phyloP scores from a whole-genome alignment of 805 yeast genomes.

The Clavispora fructus region DNA sequence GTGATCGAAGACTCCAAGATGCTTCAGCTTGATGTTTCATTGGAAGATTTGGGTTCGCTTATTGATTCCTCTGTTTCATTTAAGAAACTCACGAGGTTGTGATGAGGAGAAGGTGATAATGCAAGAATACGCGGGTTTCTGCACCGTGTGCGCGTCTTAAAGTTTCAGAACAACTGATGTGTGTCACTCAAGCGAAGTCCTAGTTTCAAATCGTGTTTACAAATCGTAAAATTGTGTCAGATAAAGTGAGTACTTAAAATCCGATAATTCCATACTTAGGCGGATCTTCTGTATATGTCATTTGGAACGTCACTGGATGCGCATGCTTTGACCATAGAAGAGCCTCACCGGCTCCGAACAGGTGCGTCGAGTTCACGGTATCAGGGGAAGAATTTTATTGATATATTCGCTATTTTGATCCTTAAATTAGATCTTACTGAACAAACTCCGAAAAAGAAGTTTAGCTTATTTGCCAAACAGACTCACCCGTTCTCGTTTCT shows the following conservation, averaged over 20 bases:
- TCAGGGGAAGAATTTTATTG: conserved; percentile 52
- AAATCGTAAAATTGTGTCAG: background rate
- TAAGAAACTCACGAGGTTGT: conserved; percentile 11
- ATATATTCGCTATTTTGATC: conserved; percentile 50
- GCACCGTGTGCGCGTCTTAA: conserved; percentile 1
- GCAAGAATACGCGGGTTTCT: background rate
- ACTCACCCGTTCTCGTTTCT: conserved; percentile 50
- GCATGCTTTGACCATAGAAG: background rate
- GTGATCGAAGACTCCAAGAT: conserved; percentile 42
- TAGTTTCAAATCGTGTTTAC: background rate
- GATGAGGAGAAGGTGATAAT: background rate
- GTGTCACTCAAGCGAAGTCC: background rate
- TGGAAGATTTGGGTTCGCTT: conserved; percentile 44
- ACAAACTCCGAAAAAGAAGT: conserved; percentile 12
- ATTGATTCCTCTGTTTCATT: conserved; percentile 10
- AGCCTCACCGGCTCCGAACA: background rate
- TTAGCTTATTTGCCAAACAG: conserved; percentile 15
- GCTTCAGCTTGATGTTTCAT: conserved; percentile 46
- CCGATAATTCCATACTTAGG: background rate
- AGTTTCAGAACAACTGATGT: background rate
- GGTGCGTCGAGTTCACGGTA: conserved; percentile 12
- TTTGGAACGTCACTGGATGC: background rate
- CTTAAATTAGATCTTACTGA: conserved; percentile 30
- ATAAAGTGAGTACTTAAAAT: background rate
- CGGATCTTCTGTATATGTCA: background rate